Conservation (phyloP, 2,329 filamentous ascomycete species). For the Trichoderma afroharzianum region DNA sequence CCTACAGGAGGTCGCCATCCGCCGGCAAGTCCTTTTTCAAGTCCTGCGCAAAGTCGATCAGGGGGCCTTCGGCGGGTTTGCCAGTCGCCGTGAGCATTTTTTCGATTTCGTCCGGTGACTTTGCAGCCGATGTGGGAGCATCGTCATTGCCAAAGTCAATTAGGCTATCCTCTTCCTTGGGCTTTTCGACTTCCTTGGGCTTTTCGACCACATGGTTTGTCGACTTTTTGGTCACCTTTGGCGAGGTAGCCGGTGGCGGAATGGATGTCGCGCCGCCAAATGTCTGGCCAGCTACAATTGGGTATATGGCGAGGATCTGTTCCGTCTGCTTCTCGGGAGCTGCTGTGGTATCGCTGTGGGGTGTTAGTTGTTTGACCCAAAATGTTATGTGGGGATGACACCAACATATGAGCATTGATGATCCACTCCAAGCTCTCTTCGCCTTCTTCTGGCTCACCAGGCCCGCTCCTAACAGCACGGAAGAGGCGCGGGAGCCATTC, state of each 20-base stretch:
- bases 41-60: constrained; percentile 56
- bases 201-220: background rate
- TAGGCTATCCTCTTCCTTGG: constrained; percentile 38
- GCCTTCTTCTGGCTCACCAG: constrained; percentile 69
- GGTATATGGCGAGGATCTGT: constrained; percentile 82
- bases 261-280: constrained; percentile 52
- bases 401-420: constrained; percentile 79
- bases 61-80: constrained; percentile 44
- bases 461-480: constrained; percentile 66
- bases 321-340: constrained; percentile 68
- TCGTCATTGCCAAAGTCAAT: constrained; percentile 53
- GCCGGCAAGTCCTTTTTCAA: constrained; percentile 48
- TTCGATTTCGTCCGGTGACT: constrained; percentile 38
- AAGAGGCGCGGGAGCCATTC: constrained; percentile 91
- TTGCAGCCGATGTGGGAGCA: constrained; percentile 7
- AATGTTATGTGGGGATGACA: background rate
- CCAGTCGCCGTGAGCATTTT: constrained; percentile 46
- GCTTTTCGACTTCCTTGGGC: constrained; percentile 19
- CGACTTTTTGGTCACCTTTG: constrained; percentile 16
- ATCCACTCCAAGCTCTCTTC: constrained; percentile 95
- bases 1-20: constrained; percentile 3
- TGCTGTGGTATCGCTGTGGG: constrained; percentile 35
- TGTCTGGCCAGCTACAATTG: constrained; percentile 76
- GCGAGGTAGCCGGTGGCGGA: constrained; percentile 37
- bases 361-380: background rate